Conservation (phyloP, 768 basidiomycete genomes). For the Amanita muscaria region DNA sequence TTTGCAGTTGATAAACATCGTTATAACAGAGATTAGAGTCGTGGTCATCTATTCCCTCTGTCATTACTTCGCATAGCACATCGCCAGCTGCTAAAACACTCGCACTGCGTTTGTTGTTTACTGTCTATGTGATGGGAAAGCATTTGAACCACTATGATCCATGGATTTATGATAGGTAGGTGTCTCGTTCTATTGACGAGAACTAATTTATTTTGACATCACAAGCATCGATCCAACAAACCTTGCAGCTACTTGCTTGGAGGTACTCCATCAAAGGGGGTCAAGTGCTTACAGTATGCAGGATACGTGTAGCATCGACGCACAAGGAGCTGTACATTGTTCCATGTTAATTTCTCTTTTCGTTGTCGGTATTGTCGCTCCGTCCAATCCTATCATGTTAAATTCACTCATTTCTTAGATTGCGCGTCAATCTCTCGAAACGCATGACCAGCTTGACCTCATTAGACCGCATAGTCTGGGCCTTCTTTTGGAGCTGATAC, state of each 20-base stretch:
- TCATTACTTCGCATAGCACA: constrained; percentile 37
- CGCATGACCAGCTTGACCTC: not conserved
- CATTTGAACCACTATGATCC: constrained; percentile 23
- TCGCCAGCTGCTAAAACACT: constrained; percentile 59
- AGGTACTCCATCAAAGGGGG: constrained; percentile 14
- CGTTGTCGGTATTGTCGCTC: constrained; percentile 21
- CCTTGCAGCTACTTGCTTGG: constrained; percentile 11
- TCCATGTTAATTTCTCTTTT: constrained; percentile 36
- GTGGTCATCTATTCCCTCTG: constrained; percentile 39
- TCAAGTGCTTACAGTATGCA: constrained; percentile 11
- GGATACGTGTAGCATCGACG: constrained; percentile 4
- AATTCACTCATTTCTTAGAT: not conserved
- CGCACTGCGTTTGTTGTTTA: constrained; percentile 46
- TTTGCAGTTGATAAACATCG: constrained; percentile 2
- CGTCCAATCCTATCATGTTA: not conserved
- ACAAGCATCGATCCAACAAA: constrained; percentile 4
- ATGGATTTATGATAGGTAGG: constrained; percentile 13
- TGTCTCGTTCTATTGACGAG: not conserved
- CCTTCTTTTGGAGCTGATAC: constrained; percentile 36
- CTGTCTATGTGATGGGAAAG: constrained; percentile 43
- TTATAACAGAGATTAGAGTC: constrained; percentile 29
- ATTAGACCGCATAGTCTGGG: constrained; percentile 35
- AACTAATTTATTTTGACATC: not conserved
- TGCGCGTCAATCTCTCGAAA: not conserved
- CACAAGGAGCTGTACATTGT: constrained; percentile 24